Evolutionary conservation across 2,329 filamentous ascomycete genomes (phyloP), one percentile per base, ranked within the genome.

Genomic region (Elsinoe arachidis): DNA sequence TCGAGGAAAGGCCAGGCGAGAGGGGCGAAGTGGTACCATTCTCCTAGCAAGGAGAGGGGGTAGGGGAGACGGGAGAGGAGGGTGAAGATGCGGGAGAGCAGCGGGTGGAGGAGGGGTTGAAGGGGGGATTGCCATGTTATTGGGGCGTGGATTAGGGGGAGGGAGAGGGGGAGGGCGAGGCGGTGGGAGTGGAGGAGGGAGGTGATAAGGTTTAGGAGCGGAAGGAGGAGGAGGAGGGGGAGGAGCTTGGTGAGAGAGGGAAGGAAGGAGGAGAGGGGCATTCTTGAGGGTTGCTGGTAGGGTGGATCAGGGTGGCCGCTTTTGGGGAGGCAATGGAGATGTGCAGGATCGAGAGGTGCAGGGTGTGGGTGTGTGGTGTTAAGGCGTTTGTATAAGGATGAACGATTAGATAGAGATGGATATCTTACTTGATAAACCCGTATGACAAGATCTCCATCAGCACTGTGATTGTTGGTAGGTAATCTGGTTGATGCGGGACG

Each of bases 71-170:
- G 30, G 33, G 30, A 52, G 33, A 52, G 33, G 30, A 17, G 47
- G 26, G 30, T 3, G 30, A n/a, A 33, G 47, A 33, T 14, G 11
- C 9, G 47, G 47, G 47, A 52, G 33, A 52, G 30, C 4, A 52
- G 47, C n/a, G 47, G 47, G 11, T 26, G 6, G 47, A 38, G 47
- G 47, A 33, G 47, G 26, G 26, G 47, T 12, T n/a, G 30, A 30
- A 52, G n/a, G n/a, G 26, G 26, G 47, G 33, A 38, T 21, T 52
- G 47, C 33, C 47, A 52, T 26, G 47, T 52, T 37, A 52, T 12
- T 14, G 47, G 47, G 3, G 47, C 30, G 30, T 35, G n/a, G 47
- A 52, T 52, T 3, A 52, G 15, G 30, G 47, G 33, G 47, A 52
- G 47, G 33, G n/a, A 7, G 33, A 52, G 47, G 33, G 26, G 3